Evolutionary conservation across 2,329 filamentous ascomycete species (phyloP).

Genomic region (Talaromyces sp.): DNA sequence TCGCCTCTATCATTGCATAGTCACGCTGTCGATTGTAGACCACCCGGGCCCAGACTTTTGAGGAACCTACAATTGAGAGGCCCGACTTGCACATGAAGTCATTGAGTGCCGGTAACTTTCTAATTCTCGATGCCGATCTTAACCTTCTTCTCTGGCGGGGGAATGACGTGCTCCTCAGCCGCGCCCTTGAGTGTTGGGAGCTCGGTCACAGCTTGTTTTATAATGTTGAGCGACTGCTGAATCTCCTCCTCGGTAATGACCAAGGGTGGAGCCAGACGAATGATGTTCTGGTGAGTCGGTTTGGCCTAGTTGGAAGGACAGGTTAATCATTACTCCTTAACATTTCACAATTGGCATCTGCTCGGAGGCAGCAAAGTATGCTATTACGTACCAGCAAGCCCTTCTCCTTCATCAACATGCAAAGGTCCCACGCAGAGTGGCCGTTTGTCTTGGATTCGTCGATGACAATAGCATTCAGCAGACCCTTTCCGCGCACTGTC

Average conservation of each 20-base stretch:
- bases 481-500: slow-evolving; percentile 83
- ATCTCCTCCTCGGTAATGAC: slow-evolving; percentile 92
- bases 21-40: neutral
- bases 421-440: slow-evolving; percentile 92
- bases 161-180: slow-evolving; percentile 59
- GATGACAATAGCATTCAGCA: slow-evolving; percentile 95
- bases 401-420: slow-evolving; percentile 93
- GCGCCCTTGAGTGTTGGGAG: slow-evolving; percentile 69
- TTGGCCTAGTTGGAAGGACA: slow-evolving; percentile 69
- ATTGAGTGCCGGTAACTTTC: neutral
- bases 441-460: slow-evolving; percentile 85
- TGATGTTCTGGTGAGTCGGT: slow-evolving; percentile 98
- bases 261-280: slow-evolving; percentile 92
- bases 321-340: neutral
- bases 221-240: slow-evolving; percentile 73
- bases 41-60: neutral
- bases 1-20: neutral
- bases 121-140: slow-evolving; percentile 63
- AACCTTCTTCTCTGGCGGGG: slow-evolving; percentile 63
- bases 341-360: neutral
- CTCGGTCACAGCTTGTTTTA: slow-evolving; percentile 78
- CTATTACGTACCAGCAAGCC: slow-evolving; percentile 71
- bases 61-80: neutral
- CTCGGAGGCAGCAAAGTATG: neutral
- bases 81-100: neutral